These are phyloP conservation scores for Pezicula radicicola DNA, from an alignment of 2,329 filamentous ascomycete species.

Conservation along the genomic window DNA sequence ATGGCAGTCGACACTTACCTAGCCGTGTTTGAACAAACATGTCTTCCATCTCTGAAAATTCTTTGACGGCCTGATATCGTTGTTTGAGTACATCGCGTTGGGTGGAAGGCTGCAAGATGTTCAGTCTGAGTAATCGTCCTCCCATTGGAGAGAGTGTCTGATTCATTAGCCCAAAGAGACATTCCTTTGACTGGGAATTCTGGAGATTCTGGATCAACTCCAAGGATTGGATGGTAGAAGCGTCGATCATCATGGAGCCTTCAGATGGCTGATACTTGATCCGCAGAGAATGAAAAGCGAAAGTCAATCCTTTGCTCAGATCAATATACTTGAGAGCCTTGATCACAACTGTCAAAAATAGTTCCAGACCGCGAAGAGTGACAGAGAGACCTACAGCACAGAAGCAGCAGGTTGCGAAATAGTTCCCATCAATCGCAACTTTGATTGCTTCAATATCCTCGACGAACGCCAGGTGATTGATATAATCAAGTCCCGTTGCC, in stretches of 20 bases:
- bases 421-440: slow-evolving; percentile 76
- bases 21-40: slow-evolving; percentile 77
- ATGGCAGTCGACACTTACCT: slow-evolving; percentile 39
- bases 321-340: slow-evolving; percentile 83
- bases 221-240: slow-evolving; percentile 80
- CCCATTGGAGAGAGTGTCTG: slow-evolving; percentile 89
- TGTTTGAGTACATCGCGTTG: slow-evolving; percentile 61
- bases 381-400: slow-evolving; percentile 62
- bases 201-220: slow-evolving; percentile 89
- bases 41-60: slow-evolving; percentile 77
- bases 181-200: slow-evolving; percentile 74
- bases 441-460: slow-evolving; percentile 81
- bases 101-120: slow-evolving; percentile 85
- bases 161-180: slow-evolving; percentile 82
- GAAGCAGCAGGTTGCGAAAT: slow-evolving; percentile 81
- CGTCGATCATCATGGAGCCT: slow-evolving; percentile 93
- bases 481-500: slow-evolving; percentile 69
- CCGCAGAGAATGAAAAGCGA: slow-evolving; percentile 76
- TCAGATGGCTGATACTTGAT: slow-evolving; percentile 86
- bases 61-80: slow-evolving; percentile 80
- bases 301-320: slow-evolving; percentile 62
- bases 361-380: not conserved
- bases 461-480: slow-evolving; percentile 74
- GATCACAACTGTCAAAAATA: not conserved
- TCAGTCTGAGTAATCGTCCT: slow-evolving; percentile 75